Evolutionary conservation across 2,329 filamentous ascomycete species (phyloP).

Genomic region (Pestalotiopsis sp.): DNA sequence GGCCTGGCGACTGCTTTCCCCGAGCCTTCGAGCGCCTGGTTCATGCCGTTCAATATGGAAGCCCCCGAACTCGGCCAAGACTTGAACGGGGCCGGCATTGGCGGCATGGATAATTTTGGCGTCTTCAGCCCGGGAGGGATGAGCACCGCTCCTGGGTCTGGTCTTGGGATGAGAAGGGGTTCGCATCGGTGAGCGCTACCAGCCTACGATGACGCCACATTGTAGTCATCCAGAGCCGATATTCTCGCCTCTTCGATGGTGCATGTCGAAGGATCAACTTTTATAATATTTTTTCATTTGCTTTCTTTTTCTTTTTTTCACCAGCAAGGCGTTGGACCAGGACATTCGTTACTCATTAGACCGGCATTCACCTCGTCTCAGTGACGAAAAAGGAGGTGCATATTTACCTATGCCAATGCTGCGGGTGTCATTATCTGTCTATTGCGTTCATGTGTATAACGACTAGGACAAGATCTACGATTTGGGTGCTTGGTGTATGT

Average conservation of each 20-base stretch:
- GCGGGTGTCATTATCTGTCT: background rate
- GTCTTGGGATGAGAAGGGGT: constrained; percentile 8
- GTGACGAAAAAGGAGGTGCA: background rate
- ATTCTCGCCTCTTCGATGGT: background rate
- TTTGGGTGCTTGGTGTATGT: background rate
- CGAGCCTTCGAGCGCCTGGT: constrained; percentile 75
- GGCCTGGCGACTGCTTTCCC: constrained; percentile 27
- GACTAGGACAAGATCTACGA: background rate
- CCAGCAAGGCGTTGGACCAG: constrained; percentile 10
- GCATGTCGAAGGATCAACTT: background rate
- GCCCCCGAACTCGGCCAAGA: constrained; percentile 65
- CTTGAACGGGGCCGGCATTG: constrained; percentile 42
- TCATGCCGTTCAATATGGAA: constrained; percentile 90
- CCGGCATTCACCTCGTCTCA: constrained; percentile 7
- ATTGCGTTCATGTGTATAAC: constrained; percentile 4
- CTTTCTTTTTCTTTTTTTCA: background rate
- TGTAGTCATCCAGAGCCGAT: no score
- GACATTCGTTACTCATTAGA: constrained; percentile 9
- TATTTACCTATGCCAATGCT: background rate
- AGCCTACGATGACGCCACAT: background rate
- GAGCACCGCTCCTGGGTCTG: constrained; percentile 30
- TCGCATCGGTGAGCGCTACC: constrained; percentile 1
- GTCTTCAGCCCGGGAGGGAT: constrained; percentile 49
- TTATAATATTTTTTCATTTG: background rate
- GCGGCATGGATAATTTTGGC: constrained; percentile 50